phyloP scores from a whole-genome alignment of 495 filamentous ascomycete species.

The Podospora fimiseda region DNA sequence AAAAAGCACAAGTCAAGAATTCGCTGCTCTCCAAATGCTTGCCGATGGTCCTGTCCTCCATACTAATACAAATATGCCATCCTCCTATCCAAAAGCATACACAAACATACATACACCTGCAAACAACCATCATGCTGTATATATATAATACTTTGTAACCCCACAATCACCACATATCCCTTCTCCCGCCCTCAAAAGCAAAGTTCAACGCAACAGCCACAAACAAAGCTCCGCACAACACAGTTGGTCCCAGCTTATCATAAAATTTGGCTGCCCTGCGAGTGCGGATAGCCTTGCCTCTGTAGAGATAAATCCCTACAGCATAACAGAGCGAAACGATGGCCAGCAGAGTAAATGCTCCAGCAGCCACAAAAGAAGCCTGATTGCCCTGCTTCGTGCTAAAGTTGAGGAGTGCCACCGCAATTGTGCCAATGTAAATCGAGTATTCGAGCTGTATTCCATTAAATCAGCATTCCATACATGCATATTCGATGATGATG shows the following conservation, averaged over 20 bases:
- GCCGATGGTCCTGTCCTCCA: too few relatives aligned
- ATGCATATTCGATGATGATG: neutral
- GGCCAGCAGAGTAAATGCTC: constrained; percentile 76
- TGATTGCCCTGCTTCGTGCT: constrained; percentile 36
- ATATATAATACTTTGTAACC: neutral
- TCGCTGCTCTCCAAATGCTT: too few relatives aligned
- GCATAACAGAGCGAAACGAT: constrained; percentile 68
- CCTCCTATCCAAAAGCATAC: neutral
- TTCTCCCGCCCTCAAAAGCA: constrained; percentile 48
- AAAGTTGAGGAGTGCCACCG: constrained; percentile 89
- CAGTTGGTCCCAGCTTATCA: constrained; percentile 76
- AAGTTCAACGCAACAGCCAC: constrained; percentile 72
- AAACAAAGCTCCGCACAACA: constrained; percentile 70
- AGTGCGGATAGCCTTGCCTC: constrained; percentile 73
- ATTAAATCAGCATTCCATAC: constrained; percentile 20
- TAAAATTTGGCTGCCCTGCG: constrained; percentile 82
- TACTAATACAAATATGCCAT: neutral
- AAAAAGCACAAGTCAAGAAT: too few relatives aligned
- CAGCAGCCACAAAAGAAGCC: constrained; percentile 59
- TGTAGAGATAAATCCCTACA: constrained; percentile 76
- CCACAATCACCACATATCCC: constrained; percentile 31
- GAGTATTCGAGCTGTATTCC: constrained; percentile 71
- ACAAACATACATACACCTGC: neutral
- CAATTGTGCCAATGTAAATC: constrained; percentile 88
- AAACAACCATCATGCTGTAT: neutral